phyloP scores from a whole-genome alignment of 2,329 filamentous ascomycete genomes.

The Trichophyton verrucosum region DNA sequence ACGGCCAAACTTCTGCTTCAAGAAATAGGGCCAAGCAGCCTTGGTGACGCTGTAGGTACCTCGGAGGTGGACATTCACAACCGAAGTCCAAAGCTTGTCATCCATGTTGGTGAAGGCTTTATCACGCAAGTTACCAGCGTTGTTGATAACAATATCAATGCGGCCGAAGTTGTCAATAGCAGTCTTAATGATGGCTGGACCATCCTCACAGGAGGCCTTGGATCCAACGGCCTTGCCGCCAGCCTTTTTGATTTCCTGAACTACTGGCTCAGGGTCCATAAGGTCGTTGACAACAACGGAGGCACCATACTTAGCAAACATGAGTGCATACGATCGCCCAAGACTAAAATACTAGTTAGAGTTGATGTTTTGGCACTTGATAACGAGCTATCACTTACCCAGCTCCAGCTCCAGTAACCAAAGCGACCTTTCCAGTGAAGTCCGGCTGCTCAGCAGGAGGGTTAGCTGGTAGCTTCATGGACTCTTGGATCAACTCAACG shows the following conservation, averaged over 20 bases:
- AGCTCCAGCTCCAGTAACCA: constrained; percentile 78
- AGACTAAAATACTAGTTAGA: constrained; percentile 45
- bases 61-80: constrained; percentile 81
- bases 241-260: constrained; percentile 78
- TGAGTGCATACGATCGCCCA: constrained; percentile 77
- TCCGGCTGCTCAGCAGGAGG: constrained; percentile 60
- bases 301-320: constrained; percentile 73
- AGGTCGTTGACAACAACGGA: constrained; percentile 91
- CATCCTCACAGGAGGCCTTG: constrained; percentile 87
- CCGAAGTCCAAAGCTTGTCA: constrained; percentile 81
- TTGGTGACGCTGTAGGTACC: constrained; percentile 96
- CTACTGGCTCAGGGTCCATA: constrained; percentile 78
- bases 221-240: constrained; percentile 86
- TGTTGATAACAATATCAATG: constrained; percentile 93
- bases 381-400: constrained; percentile 39
- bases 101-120: constrained; percentile 98
- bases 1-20: constrained; percentile 97
- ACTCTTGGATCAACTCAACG: constrained; percentile 70
- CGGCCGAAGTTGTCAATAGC: constrained; percentile 90
- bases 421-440: constrained; percentile 72
- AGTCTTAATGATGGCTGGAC: constrained; percentile 78
- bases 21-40: constrained; percentile 92
- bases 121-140: constrained; percentile 92
- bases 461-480: constrained; percentile 62
- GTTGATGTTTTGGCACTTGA: neutral